A percentile compares a stretch with the other conserved stretches of the same genome.
Conservation (phyloP, 2,329 filamentous ascomycete genomes). For the Ophiostoma novo-ulmi region DNA sequence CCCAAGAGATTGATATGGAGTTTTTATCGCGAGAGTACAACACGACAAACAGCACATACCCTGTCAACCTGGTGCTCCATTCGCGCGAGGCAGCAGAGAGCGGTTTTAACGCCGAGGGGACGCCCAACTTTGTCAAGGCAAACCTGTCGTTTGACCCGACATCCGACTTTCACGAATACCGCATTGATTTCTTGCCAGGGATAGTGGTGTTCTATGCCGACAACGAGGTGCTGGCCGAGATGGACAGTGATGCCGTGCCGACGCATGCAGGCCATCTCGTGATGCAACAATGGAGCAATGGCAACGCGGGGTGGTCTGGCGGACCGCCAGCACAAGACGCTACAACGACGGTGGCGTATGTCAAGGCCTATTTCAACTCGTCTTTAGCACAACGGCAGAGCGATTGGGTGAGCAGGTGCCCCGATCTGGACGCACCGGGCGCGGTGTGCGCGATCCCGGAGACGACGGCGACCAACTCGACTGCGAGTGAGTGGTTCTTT, state of each 20-base stretch:
- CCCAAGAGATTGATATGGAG: slow-evolving; percentile 76
- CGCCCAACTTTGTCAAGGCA: slow-evolving; percentile 52
- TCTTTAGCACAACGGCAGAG: slow-evolving; percentile 41
- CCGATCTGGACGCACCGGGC: slow-evolving; percentile 34
- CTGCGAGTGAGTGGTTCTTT: slow-evolving; percentile 46
- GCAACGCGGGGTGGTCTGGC: slow-evolving; percentile 63
- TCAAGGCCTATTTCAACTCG: slow-evolving; percentile 77
- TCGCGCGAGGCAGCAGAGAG: slow-evolving; percentile 53
- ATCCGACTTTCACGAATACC: slow-evolving; percentile 66
- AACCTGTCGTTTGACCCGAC: slow-evolving; percentile 63
- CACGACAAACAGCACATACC: slow-evolving; percentile 44
- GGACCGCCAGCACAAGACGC: slow-evolving; percentile 63
- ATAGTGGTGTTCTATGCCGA: slow-evolving; percentile 67
- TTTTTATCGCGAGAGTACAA: slow-evolving; percentile 65
- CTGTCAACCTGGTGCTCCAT: slow-evolving; percentile 71
- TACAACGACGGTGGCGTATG: slow-evolving; percentile 59
- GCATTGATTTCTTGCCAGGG: slow-evolving; percentile 65
- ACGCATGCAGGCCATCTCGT: slow-evolving; percentile 59
- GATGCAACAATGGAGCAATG: slow-evolving; percentile 74
- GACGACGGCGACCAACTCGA: slow-evolving; percentile 35
- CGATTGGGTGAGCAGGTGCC: slow-evolving; percentile 42
- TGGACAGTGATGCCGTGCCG: slow-evolving; percentile 55
- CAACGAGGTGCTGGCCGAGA: slow-evolving; percentile 50
- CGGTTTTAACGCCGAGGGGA: slow-evolving; percentile 59
- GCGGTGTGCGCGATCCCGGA: slow-evolving; percentile 51